Evolutionary conservation across 306 rosid species (phyloP), one percentile per base, ranked within the genome.

Genomic region (Myrica gale): DNA sequence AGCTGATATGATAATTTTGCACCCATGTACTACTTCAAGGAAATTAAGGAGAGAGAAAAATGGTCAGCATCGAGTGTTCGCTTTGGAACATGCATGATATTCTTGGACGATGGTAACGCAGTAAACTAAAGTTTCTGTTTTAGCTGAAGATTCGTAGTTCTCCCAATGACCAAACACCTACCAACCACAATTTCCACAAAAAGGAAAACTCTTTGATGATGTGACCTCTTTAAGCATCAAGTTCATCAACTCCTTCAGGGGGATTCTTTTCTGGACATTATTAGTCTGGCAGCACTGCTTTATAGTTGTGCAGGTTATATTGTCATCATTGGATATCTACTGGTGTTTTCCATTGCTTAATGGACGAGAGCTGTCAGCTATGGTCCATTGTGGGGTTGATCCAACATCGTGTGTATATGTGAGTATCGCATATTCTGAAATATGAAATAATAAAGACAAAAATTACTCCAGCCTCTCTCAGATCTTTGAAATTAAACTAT

Each of bases 241-340:
- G 12, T 65, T 63, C 69, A 39, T 65, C 2, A 42, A 17, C 23
- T 3, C 0, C 5, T 7, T 17, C 15, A 41, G 7, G 70, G 9
- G 2, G 26, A 54, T 54, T 54, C 60, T 54, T 54, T 54, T 4
- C n/a, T 19, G n/a, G n/a, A 54, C 39, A 21, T 65, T n/a, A 21
- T 65, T n/a, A 42, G 7, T 41, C 70, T 65, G 50, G 70, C 69
- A 65, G 69, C 17, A 39, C 12, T 39, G 7, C 69, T 65, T 41
- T 41, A 42, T 16, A 65, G 50, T 65, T 41, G 20, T 41, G 5
- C 12, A 17, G 41, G 48, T 65, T 8, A 4, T 6, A 42, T 5
- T 16, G 16, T 3, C 50, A 65, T 65, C 5, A 39, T 63, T 61
- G 68, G 68, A 61, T 12, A 41, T 47, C 12, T 47, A 4, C 46